Percentiles rank a stretch among this genome's conserved stretches.
Evolutionary conservation across 2,329 filamentous ascomycete genomes (phyloP).

Genomic region (Cyclaneusma minus): DNA sequence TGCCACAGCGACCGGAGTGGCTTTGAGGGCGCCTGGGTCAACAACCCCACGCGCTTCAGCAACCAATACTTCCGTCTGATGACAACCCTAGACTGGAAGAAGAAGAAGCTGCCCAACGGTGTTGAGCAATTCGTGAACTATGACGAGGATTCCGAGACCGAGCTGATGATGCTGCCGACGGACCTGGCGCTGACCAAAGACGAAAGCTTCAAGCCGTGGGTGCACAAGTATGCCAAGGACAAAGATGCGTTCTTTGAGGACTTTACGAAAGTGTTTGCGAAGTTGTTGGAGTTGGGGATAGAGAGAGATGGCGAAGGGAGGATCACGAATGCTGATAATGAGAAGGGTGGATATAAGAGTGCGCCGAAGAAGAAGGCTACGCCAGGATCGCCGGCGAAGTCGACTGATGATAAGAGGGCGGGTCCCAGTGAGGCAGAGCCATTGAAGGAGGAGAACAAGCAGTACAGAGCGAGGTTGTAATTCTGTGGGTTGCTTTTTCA

Average conservation of each 20-base stretch:
- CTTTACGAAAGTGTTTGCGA: slow-evolving; percentile 41
- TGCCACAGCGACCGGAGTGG: slow-evolving; percentile 39
- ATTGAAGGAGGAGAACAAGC: slow-evolving; percentile 19
- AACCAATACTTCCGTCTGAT: slow-evolving; percentile 42
- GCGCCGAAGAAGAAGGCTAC: slow-evolving; percentile 36
- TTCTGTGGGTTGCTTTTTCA: no score
- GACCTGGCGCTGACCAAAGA: slow-evolving; percentile 43
- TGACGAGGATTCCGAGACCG: slow-evolving; percentile 36
- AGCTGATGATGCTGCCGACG: slow-evolving; percentile 52
- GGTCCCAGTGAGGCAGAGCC: slow-evolving; percentile 23
- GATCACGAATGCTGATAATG: slow-evolving; percentile 40
- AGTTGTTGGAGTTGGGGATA: slow-evolving; percentile 46
- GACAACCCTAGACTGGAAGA: slow-evolving; percentile 34
- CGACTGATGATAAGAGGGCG: slow-evolving; percentile 15
- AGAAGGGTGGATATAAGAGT: slow-evolving; percentile 36
- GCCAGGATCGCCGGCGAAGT: slow-evolving; percentile 18
- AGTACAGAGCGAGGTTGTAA: slow-evolving; percentile 24
- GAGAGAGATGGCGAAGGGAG: slow-evolving; percentile 33
- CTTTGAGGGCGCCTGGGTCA: slow-evolving; percentile 42
- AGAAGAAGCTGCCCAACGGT: slow-evolving; percentile 34
- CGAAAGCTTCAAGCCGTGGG: slow-evolving; percentile 34
- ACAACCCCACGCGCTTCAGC: slow-evolving; percentile 40
- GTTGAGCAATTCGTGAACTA: slow-evolving; percentile 41
- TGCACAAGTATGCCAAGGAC: slow-evolving; percentile 41
- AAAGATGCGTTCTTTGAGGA: slow-evolving; percentile 46